Evolutionary conservation across 1,284 basidiomycete genomes (phyloP).

Genomic region (Ustilago lituana): DNA sequence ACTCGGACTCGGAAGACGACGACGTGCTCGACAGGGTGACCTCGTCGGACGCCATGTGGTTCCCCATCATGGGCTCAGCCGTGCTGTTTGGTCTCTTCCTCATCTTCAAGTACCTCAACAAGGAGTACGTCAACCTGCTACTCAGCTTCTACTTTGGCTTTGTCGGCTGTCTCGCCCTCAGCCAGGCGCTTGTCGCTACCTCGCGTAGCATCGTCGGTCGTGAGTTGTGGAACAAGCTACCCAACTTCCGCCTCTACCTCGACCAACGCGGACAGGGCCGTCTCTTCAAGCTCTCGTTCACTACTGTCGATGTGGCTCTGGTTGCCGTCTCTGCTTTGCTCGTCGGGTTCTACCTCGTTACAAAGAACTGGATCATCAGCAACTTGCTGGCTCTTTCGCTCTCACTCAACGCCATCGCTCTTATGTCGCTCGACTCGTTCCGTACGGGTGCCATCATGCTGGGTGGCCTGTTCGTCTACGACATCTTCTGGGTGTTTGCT

Average conservation of each 20-base stretch:
- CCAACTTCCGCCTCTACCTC: conserved; percentile 38
- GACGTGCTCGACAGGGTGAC: conserved; percentile 55
- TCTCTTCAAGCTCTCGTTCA: conserved; percentile 63
- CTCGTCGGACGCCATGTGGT: conserved; percentile 60
- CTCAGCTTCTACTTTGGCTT: conserved; percentile 64
- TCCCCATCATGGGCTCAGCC: conserved; percentile 62
- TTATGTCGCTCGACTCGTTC: conserved; percentile 90
- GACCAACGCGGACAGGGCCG: conserved; percentile 42
- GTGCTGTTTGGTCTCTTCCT: conserved; percentile 61
- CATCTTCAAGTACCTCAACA: conserved; percentile 64
- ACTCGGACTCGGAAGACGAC: conserved; percentile 53
- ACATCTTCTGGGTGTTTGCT: conserved; percentile 67
- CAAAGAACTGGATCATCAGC: conserved; percentile 76
- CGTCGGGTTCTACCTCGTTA: conserved; percentile 75
- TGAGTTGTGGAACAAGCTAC: conserved; percentile 49
- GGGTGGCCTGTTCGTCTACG: conserved; percentile 64
- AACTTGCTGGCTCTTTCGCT: conserved; percentile 86
- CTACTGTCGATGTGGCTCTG: conserved; percentile 72
- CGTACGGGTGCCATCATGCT: conserved; percentile 85
- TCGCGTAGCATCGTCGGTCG: conserved; percentile 27
- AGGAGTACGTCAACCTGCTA: conserved; percentile 57
- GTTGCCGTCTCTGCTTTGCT: conserved; percentile 76
- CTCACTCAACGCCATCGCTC: conserved; percentile 80
- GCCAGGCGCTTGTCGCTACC: conserved; percentile 36
- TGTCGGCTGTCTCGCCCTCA: conserved; percentile 57